Base-by-base conservation (phyloP, 192 early-diverging fungal genomes). In the Fimicolochytrium jonesii region DNA sequence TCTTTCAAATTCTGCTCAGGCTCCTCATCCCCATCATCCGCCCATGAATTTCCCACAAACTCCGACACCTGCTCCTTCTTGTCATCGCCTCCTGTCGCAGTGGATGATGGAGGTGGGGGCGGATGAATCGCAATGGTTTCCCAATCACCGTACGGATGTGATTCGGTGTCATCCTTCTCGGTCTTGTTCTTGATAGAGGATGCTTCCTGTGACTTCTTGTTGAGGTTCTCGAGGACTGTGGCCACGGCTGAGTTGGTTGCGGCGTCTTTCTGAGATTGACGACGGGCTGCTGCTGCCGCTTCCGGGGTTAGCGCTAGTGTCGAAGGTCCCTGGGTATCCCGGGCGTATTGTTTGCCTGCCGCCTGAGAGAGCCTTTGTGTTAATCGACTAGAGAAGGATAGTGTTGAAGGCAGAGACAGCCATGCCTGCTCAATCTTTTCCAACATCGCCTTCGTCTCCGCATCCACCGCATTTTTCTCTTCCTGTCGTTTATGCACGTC, bases 401-500 rank as follows among this genome's bases (percentile, higher is more conserved):
- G 26, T n/a, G 1, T 20, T 26, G 18, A 50, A 50, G n/a, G n/a
- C 47, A n/a, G n/a, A n/a, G n/a, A n/a, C n/a, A n/a, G n/a, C n/a
- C 57, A 23, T 26, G 60, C 66, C 44, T 67, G 45, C 6, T 67
- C 48, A 23, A 67, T 67, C 7, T 33, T 43, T 11, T 41, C 66
- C 45, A 67, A 10, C 66, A 67, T 67, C 6, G 48, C 57, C 26
- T 10, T 18, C 33, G 73, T 81, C 35, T 90, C 79, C 37, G 86
- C 74, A 62, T 90, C 82, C 53, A 69, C 67, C 57, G 77, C 65
- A 30, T 83, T 65, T 69, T 82, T 80, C 29, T 81, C 79, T 18
- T 79, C 78, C 23, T 80, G 77, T 5, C 66, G 61, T 54, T 84
- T 84, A 42, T 83, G 76, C 28, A 88, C 77, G 44, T 87, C 76